Percentiles rank a stretch among this genome's conserved stretches.
Evolutionary conservation across 2,329 filamentous ascomycete species (phyloP).

Genomic region (Fusarium devonianum): DNA sequence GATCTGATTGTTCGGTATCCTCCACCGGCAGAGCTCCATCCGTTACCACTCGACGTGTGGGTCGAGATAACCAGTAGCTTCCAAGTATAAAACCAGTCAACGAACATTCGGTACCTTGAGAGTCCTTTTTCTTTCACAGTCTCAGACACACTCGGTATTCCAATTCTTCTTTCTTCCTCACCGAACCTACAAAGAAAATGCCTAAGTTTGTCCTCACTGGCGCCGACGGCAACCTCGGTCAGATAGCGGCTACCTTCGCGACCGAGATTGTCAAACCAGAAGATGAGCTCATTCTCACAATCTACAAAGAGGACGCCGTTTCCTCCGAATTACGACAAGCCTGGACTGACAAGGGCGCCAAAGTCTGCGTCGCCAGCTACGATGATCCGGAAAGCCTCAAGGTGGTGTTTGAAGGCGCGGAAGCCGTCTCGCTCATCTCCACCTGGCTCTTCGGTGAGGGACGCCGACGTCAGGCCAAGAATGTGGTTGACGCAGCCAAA

Average conservation of each 20-base stretch:
- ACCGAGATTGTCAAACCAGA: conserved; percentile 32
- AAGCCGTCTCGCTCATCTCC: conserved; percentile 37
- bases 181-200: too few relatives aligned
- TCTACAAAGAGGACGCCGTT: conserved; percentile 34
- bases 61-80: too few relatives aligned
- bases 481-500: conserved; percentile 36
- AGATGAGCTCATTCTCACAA: conserved; percentile 36
- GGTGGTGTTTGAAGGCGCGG: conserved; percentile 34
- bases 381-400: conserved; percentile 37
- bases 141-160: too few relatives aligned
- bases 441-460: conserved; percentile 38
- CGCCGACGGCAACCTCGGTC: conserved; percentile 37
- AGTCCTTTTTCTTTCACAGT: too few relatives aligned
- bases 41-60: too few relatives aligned
- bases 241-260: conserved; percentile 34
- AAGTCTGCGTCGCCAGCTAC: conserved; percentile 31
- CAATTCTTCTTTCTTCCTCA: too few relatives aligned
- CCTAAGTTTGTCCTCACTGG: conserved; percentile 39
- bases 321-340: conserved; percentile 15
- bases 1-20: too few relatives aligned
- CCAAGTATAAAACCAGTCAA: too few relatives aligned
- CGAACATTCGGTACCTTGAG: too few relatives aligned
- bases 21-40: too few relatives aligned
- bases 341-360: conserved; percentile 35
- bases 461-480: conserved; percentile 29